These are phyloP conservation scores for Citrullus mucosospermus DNA, from an alignment of 306 rosid genomes.

Conservation along the genomic window DNA sequence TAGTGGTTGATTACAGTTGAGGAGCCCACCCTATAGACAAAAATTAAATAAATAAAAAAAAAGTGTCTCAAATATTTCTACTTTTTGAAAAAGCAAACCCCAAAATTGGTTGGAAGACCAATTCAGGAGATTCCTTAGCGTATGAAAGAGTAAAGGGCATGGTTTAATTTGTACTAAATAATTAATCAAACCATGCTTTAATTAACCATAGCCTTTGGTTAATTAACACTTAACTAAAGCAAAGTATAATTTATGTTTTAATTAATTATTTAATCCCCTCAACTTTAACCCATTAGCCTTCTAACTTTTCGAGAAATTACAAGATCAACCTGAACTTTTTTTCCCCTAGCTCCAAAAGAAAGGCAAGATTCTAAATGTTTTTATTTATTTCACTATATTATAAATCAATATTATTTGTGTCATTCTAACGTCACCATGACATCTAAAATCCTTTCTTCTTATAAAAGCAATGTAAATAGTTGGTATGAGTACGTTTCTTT, in stretches of 20 bases:
- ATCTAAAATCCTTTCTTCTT: not conserved
- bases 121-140: constrained; percentile 19
- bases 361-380: not conserved
- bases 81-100: constrained; percentile 21
- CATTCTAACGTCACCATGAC: constrained; percentile 40
- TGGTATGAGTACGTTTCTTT: not conserved
- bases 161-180: not conserved
- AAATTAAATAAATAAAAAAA: too few species aligned
- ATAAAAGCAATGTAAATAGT: not conserved
- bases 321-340: constrained; percentile 7
- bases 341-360: not conserved
- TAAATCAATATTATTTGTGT: constrained; percentile 1
- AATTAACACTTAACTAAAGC: not conserved
- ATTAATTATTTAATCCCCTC: not conserved
- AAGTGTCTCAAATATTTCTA: not conserved
- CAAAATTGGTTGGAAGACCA: not conserved
- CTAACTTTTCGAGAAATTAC: not conserved
- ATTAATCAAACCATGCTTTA: not conserved
- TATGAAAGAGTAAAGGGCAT: constrained; percentile 15
- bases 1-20: constrained; percentile 62
- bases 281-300: constrained; percentile 30
- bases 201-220: not conserved
- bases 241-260: constrained; percentile 13
- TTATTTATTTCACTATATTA: not conserved
- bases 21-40: constrained; percentile 2